A percentile compares a stretch with the other conserved stretches of the same genome.
Evolutionary conservation across 805 yeast genomes (phyloP).

Genomic region (Candida namnaoensis): DNA sequence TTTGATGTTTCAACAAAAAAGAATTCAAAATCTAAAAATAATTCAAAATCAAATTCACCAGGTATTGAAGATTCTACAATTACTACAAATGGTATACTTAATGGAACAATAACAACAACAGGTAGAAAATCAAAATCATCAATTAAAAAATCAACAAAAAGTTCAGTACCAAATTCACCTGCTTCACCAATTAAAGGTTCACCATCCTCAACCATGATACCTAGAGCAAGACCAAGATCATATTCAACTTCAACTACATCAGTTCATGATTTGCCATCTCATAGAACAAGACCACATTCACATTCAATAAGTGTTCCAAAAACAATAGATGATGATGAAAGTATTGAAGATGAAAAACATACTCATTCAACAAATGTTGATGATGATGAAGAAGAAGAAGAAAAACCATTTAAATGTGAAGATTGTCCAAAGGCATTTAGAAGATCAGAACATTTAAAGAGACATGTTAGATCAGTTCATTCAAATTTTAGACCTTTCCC

Average conservation of each 20-base stretch:
- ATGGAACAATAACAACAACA: no score
- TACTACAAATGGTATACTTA: no score
- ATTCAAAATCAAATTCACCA: no score
- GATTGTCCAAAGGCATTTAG: constrained; percentile 58
- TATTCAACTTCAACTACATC: no score
- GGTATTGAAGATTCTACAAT: no score
- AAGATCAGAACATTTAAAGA: constrained; percentile 67
- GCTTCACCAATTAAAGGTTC: constrained; percentile 15
- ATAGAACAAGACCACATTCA: not conserved
- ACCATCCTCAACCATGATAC: not conserved
- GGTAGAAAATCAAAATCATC: not conserved
- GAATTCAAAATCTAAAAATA: not conserved
- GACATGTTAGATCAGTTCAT: constrained; percentile 67
- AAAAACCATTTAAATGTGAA: constrained; percentile 55
- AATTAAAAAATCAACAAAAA: constrained; percentile 7
- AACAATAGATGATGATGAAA: not conserved
- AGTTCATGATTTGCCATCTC: not conserved
- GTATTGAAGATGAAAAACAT: constrained; percentile 2
- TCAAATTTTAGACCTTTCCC: constrained; percentile 63
- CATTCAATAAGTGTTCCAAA: not conserved
- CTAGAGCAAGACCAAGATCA: no score
- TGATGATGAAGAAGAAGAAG: constrained; percentile 18
- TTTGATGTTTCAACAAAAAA: not conserved
- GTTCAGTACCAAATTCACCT: constrained; percentile 18
- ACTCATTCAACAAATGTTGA: no score